A percentile compares a stretch with the other conserved stretches of the same genome.
These are phyloP conservation scores for Sanghuangporus weigelae DNA, from an alignment of 1,284 basidiomycete genomes.

Conservation along the genomic window DNA sequence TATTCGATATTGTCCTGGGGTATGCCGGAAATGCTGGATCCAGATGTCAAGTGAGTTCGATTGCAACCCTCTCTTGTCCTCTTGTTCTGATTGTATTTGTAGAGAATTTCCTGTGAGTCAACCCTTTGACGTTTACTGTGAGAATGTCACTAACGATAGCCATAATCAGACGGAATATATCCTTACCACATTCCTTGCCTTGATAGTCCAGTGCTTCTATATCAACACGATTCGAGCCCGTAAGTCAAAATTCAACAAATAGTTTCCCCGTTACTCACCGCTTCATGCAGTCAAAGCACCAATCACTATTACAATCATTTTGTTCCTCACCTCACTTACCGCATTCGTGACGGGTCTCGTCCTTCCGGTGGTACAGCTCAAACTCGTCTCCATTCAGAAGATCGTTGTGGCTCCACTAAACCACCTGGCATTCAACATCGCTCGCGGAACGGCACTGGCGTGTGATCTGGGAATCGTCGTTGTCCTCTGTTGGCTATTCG, in stretches of 20 bases:
- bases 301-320: conserved; percentile 1
- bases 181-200: conserved; percentile 7
- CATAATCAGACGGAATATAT: conserved; percentile 9
- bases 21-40: neutral
- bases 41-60: conserved; percentile 6
- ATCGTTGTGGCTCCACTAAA: conserved; percentile 11
- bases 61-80: neutral
- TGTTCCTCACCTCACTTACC: conserved; percentile 6
- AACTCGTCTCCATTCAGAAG: neutral
- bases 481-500: conserved; percentile 13
- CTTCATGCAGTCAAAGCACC: neutral
- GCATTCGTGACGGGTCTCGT: conserved; percentile 10
- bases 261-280: neutral
- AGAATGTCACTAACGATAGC: neutral
- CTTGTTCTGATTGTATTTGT: neutral
- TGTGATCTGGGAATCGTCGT: conserved; percentile 14
- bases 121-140: neutral
- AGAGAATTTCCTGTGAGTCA: conserved; percentile 9
- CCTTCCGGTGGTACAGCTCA: conserved; percentile 9
- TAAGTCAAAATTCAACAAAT: neutral
- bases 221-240: conserved; percentile 15
- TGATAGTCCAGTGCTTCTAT: conserved; percentile 15
- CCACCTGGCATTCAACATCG: conserved; percentile 14
- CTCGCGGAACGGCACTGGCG: conserved; percentile 10
- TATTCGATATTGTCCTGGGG: conserved; percentile 13